A percentile compares a stretch with the other conserved stretches of the same genome.
These are phyloP conservation scores for Boletus pseudo-olivaceus DNA, from an alignment of 768 basidiomycete species.

Conservation along the genomic window DNA sequence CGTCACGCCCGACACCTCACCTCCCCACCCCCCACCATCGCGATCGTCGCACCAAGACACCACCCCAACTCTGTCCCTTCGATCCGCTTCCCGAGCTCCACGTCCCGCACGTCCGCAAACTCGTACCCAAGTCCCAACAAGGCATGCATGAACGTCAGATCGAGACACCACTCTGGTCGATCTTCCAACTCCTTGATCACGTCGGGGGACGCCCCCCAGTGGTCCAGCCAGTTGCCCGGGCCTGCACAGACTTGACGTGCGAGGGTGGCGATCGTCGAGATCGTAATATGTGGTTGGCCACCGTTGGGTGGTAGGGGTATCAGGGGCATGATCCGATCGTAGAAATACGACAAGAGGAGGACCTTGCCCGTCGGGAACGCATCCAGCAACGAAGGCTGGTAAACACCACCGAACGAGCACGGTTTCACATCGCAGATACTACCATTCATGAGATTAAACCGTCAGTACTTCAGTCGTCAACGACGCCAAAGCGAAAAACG, in stretches of 20 bases:
- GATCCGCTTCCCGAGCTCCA: constrained; percentile 83
- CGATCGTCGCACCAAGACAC: constrained; percentile 83
- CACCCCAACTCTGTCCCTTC: constrained; percentile 90
- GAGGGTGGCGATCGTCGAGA: constrained; percentile 59
- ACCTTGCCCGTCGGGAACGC: constrained; percentile 84
- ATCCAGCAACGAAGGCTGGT: constrained; percentile 89
- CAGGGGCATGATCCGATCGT: constrained; percentile 86
- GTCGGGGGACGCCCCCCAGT: constrained; percentile 42
- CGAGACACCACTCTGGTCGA: constrained; percentile 93
- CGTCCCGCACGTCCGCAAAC: constrained; percentile 63
- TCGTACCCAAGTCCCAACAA: constrained; percentile 89
- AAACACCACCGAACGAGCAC: constrained; percentile 96
- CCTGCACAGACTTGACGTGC: constrained; percentile 77
- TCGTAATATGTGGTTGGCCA: constrained; percentile 34
- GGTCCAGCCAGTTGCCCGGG: constrained; percentile 49
- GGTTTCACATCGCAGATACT: constrained; percentile 89
- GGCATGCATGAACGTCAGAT: constrained; percentile 93
- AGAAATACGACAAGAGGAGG: constrained; percentile 96
- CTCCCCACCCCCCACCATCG: constrained; percentile 62
- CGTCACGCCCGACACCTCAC: constrained; percentile 46
- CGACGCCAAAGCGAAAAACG: neutral
- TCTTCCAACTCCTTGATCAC: constrained; percentile 69
- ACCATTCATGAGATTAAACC: neutral
- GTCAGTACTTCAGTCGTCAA: neutral
- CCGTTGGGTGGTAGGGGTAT: constrained; percentile 36